Evolutionary conservation across 257 asterid species (phyloP).

Genomic region (Nicotiana tabacum): DNA sequence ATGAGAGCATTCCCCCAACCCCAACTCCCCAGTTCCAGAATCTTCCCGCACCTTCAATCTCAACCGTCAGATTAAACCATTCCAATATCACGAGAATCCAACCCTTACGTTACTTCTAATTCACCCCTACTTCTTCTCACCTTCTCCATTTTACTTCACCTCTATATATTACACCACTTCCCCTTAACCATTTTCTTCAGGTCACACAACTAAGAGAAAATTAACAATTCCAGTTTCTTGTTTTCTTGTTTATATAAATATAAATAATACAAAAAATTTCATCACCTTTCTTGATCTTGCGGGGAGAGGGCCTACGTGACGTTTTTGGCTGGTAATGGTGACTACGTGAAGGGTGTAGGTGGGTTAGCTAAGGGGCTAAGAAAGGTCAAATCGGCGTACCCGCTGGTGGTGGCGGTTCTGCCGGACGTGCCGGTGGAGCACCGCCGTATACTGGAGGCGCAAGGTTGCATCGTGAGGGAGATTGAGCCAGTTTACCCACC

Average conservation of each 20-base stretch:
- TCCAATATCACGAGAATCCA: background rate
- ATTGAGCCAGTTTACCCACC: conserved; percentile 45
- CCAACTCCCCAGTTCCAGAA: background rate
- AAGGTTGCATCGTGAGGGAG: conserved; percentile 42
- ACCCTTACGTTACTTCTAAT: background rate
- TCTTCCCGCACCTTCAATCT: background rate
- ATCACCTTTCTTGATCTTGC: background rate
- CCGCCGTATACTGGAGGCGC: conserved; percentile 36
- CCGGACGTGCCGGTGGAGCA: conserved; percentile 47
- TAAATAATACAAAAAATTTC: too few species aligned
- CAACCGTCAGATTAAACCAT: background rate
- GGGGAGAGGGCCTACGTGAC: conserved; percentile 20
- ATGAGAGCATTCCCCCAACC: background rate
- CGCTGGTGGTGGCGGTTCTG: conserved; percentile 46
- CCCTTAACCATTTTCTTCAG: background rate
- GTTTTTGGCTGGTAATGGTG: conserved; percentile 45
- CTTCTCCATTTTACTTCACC: background rate
- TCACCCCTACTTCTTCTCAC: background rate
- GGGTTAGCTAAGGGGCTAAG: conserved; percentile 41
- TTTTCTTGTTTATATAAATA: background rate
- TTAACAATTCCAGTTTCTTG: background rate
- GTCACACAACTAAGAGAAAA: background rate
- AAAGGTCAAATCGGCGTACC: conserved; percentile 33
- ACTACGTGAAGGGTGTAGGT: conserved; percentile 16
- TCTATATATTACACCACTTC: background rate